Evolutionary conservation across 371 early-diverging fungal genomes (phyloP), one percentile per base, ranked within the genome.

Genomic region (Thermomucor indicae-seudaticae): DNA sequence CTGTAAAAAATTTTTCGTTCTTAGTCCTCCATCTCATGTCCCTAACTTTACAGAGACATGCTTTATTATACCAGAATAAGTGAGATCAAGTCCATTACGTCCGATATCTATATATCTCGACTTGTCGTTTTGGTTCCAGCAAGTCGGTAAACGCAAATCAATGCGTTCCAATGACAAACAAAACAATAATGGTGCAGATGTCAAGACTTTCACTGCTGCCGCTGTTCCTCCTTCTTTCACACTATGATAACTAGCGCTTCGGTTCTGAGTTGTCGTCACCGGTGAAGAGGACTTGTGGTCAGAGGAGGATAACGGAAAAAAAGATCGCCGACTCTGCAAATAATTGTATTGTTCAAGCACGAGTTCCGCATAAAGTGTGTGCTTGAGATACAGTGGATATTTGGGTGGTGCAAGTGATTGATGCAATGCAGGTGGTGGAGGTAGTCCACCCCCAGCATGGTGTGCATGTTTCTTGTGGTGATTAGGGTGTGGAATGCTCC

Each of bases 111-210:
- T 60, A 49, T 67, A 64, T 12, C 67, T 51, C 10, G 73, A 78
- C 58, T 79, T 83, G 45, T 81, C 80, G 8, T 70, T 67, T 6
- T 51, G 49, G 50, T 79, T 82, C 84, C 84, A 84, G 20, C 63
- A 57, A 1, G 79, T 72, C 1, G 83, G 84, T 16, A 82, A 60
- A 23, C 60, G 47, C 20, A 67, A 29, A 38, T 67, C 68, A 27
- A 61, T 54, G 8, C 54, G 45, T 16, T 47, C 54, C 16, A 69
- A 45, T 2, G 48, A 32, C 4, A 51, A 16, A 11, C 53, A 53
- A 22, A 49, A 47, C 7, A 47, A 48, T 24, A 3, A 32, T 20
- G 10, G 57, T 37, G n/a, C 49, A 25, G 14, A 48, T 45, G 20
- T n/a, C n/a, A n/a, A n/a, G n/a, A n/a, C n/a, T n/a, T n/a, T n/a